A percentile compares a stretch with the other conserved stretches of the same genome.
Conservation (phyloP, 2,329 filamentous ascomycete genomes). For the Fusarium miscanthi region DNA sequence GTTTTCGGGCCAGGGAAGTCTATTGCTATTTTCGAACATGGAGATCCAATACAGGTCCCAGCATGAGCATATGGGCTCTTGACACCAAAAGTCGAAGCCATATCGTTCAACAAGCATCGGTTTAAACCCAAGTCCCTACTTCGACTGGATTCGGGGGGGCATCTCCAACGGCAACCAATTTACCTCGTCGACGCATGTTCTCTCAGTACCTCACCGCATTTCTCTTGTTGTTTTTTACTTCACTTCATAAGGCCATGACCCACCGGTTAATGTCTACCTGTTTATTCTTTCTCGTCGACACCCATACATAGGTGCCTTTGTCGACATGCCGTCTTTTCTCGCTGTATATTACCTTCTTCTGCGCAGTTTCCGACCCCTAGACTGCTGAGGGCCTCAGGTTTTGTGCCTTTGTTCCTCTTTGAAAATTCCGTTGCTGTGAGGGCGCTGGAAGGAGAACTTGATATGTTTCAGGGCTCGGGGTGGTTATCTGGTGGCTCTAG, state of each 20-base stretch:
- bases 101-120: conserved; percentile 18
- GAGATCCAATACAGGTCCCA: conserved; percentile 30
- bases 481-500: conserved; percentile 19
- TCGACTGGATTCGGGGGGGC: conserved; percentile 38
- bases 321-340: conserved; percentile 33
- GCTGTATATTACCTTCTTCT: conserved; percentile 49
- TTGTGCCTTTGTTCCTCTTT: conserved; percentile 17
- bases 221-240: conserved; percentile 32
- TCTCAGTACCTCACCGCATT: conserved; percentile 21
- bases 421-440: conserved; percentile 3
- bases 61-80: conserved; percentile 20
- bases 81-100: conserved; percentile 3
- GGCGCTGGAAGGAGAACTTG: background rate
- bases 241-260: conserved; percentile 51
- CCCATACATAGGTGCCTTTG: conserved; percentile 29
- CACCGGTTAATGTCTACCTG: conserved; percentile 51
- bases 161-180: conserved; percentile 10
- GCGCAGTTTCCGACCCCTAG: conserved; percentile 45
- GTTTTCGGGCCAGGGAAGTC: conserved; percentile 34
- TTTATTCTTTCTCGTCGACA: conserved; percentile 39
- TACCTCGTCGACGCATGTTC: conserved; percentile 9
- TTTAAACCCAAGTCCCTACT: conserved; percentile 34
- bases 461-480: background rate
- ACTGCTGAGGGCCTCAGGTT: conserved; percentile 32
- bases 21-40: conserved; percentile 32